Base-by-base conservation (phyloP, 202 grass and related monocot genomes). In the Sporobolus alterniflorus region DNA sequence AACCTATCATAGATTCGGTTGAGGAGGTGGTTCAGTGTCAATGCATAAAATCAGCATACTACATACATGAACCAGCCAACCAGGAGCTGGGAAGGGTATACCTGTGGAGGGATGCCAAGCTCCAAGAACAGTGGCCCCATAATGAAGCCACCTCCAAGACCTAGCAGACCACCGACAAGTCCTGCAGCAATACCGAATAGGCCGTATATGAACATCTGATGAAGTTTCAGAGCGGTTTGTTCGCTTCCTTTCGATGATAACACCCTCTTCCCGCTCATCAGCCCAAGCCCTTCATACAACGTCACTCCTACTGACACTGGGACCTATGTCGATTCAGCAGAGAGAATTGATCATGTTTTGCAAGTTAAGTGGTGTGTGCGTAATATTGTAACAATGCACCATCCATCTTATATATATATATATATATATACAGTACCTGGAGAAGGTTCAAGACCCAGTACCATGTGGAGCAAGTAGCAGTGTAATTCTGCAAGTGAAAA, bases 51-150 rank as follows among this genome's bases (percentile, higher is more conserved):
- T 56, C 14, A 63, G 68, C 33, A 71, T 48, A 32, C 25, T 51
- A 8, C 36, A 6, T 39, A n/a, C n/a, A n/a, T n/a, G n/a, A n/a
- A n/a, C n/a, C n/a, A n/a, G 36, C 26, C 21, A 56, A 31, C 21
- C 26, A 29, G 43, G 48, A 11, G 56, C 47, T 22, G 13, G 9
- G 33, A 55, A 11, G 7, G 63, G 65, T 55, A 52, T 75, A 92
- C 94, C 86, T 97, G 92, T n/a, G 92, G 95, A 89, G 90, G 90
- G 75, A 94, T 90, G 65, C 92, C 95, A 15, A 94, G 87, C 89
- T 97, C 95, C 78, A 97, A 88, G 69, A 97, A 97, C 51, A 97
- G 73, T 34, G 92, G 95, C 17, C 95, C 95, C 82, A 97, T 80
- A 79, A 97, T 94, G 47, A 94, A 97, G 31, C 92, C 95, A 80